Evolutionary conservation across 2,329 filamentous ascomycete genomes (phyloP).

Genomic region (Mycocentrospora acerina): DNA sequence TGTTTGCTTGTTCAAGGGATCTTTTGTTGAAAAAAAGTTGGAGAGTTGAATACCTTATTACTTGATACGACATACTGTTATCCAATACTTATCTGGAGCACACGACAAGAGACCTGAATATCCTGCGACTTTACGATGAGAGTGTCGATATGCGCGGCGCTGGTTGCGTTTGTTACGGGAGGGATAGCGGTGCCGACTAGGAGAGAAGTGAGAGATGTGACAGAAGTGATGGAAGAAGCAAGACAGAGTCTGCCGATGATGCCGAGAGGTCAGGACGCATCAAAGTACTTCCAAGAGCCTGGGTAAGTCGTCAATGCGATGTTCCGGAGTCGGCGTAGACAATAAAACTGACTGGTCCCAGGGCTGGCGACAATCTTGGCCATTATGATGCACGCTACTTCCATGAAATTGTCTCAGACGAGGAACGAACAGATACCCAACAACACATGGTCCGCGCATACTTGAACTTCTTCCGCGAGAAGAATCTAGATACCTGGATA

Average conservation of each 20-base stretch:
- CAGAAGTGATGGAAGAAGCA: not conserved
- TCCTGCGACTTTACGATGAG: slow-evolving; percentile 24
- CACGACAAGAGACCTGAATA: not conserved
- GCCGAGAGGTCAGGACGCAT: slow-evolving; percentile 13
- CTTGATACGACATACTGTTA: too few relatives aligned
- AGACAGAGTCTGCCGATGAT: not conserved
- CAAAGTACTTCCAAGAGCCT: slow-evolving; percentile 44
- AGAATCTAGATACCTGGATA: slow-evolving; percentile 78
- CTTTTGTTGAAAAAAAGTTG: too few relatives aligned
- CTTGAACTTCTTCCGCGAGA: slow-evolving; percentile 63
- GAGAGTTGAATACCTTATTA: too few relatives aligned
- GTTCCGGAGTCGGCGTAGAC: not conserved
- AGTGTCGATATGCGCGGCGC: slow-evolving; percentile 23
- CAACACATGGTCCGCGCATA: slow-evolving; percentile 73
- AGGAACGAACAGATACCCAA: slow-evolving; percentile 65
- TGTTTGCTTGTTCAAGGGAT: too few relatives aligned
- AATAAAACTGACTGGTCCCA: slow-evolving; percentile 16
- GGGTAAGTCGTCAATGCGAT: slow-evolving; percentile 28
- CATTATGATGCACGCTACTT: slow-evolving; percentile 79
- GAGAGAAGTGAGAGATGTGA: not conserved
- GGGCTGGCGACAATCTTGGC: slow-evolving; percentile 56
- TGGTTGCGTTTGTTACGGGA: slow-evolving; percentile 21
- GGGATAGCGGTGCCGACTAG: slow-evolving; percentile 23
- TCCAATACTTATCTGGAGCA: too few relatives aligned
- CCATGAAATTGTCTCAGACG: slow-evolving; percentile 62